A percentile compares a stretch with the other conserved stretches of the same genome.
phyloP scores from a whole-genome alignment of 495 filamentous ascomycete genomes.

The Penicillium turbatum region DNA sequence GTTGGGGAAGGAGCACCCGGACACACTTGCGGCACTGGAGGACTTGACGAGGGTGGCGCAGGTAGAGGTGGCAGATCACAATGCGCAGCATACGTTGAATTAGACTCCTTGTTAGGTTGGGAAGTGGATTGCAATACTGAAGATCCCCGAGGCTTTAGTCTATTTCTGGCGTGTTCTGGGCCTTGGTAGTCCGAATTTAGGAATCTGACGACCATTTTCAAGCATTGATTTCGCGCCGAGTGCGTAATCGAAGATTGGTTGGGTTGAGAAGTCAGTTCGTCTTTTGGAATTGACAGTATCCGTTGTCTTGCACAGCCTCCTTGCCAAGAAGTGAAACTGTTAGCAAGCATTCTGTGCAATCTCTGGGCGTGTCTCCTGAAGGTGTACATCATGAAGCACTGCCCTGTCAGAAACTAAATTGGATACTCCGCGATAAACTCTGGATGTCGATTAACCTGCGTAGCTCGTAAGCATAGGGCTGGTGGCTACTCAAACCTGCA shows the following conservation, averaged over 20 bases:
- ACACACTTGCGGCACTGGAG: slow-evolving; percentile 24
- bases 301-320: slow-evolving; percentile 14
- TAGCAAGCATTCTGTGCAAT: not conserved
- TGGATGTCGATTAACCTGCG: not conserved
- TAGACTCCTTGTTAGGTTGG: not conserved
- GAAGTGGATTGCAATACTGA: not conserved
- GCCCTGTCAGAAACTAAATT: not conserved
- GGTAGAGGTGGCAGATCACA: slow-evolving; percentile 18
- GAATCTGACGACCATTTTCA: not conserved
- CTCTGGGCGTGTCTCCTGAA: not conserved
- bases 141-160: not conserved
- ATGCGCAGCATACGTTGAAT: slow-evolving; percentile 7
- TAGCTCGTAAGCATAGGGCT: not conserved
- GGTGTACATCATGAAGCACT: not conserved
- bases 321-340: slow-evolving; percentile 11
- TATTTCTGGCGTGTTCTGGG: not conserved
- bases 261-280: not conserved
- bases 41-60: slow-evolving; percentile 10
- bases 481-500: too few relatives aligned
- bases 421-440: not conserved
- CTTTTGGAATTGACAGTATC: not conserved
- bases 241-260: not conserved
- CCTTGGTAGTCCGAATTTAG: too few relatives aligned
- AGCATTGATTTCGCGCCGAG: not conserved
- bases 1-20: slow-evolving; percentile 27